phyloP scores from a whole-genome alignment of 768 basidiomycete genomes.

The Russula brevipes region DNA sequence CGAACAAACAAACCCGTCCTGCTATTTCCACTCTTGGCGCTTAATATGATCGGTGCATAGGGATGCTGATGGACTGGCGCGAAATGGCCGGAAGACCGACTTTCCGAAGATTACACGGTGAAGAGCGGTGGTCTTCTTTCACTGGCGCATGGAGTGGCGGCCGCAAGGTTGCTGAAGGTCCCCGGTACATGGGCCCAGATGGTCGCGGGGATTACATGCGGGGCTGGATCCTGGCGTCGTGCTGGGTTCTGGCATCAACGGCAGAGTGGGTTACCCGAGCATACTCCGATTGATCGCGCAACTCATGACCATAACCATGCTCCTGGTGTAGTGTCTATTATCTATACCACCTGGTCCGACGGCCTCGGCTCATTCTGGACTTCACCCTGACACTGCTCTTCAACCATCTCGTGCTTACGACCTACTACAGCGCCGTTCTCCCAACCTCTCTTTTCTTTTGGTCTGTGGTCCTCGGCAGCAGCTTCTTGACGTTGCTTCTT shows the following conservation, averaged over 20 bases:
- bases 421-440: conserved; percentile 77
- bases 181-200: conserved; percentile 52
- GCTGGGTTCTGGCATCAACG: conserved; percentile 78
- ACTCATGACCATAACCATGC: conserved; percentile 8
- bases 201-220: conserved; percentile 70
- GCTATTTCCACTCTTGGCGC: neutral
- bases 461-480: conserved; percentile 66
- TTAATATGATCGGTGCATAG: conserved; percentile 33
- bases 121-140: conserved; percentile 60
- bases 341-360: conserved; percentile 80
- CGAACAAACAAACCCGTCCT: conserved; percentile 27
- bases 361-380: conserved; percentile 92
- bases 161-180: conserved; percentile 61
- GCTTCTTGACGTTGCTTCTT: conserved; percentile 67
- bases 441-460: conserved; percentile 95
- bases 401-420: conserved; percentile 89
- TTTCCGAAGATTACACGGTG: conserved; percentile 57
- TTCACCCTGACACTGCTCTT: conserved; percentile 87
- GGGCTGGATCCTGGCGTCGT: conserved; percentile 86
- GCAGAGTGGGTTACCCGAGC: conserved; percentile 64
- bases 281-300: conserved; percentile 12
- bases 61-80: conserved; percentile 97
- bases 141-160: conserved; percentile 79
- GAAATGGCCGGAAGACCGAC: conserved; percentile 88
- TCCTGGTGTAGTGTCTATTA: conserved; percentile 55